Conservation (phyloP, 371 early-diverging fungal species). For the Lichtheimia ornata region DNA sequence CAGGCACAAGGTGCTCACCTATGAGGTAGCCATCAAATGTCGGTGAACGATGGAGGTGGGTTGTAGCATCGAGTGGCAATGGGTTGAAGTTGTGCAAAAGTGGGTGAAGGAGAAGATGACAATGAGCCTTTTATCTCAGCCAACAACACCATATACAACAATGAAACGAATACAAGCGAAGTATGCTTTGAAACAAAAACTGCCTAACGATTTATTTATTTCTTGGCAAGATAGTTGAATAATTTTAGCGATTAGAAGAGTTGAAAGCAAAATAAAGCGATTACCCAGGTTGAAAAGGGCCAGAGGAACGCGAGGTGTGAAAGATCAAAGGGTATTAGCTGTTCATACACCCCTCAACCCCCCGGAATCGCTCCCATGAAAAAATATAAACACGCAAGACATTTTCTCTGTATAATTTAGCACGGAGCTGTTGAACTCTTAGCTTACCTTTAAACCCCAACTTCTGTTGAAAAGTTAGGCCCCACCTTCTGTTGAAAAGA, state of each 20-base stretch:
- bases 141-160: no score
- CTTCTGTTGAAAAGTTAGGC: not conserved
- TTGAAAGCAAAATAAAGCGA: conserved; percentile 1
- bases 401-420: conserved; percentile 11
- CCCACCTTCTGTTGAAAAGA: conserved; percentile 24
- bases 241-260: not conserved
- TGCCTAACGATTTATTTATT: not conserved
- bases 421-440: conserved; percentile 28
- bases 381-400: conserved; percentile 5
- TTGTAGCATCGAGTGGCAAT: no score
- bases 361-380: conserved; percentile 12
- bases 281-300: not conserved
- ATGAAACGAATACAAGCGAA: no score
- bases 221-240: conserved; percentile 2
- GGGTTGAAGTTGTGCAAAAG: no score
- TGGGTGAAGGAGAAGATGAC: no score
- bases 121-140: no score
- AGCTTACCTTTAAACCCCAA: conserved; percentile 23
- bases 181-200: no score
- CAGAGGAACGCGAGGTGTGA: not conserved
- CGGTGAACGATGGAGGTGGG: no score
- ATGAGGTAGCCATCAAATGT: no score
- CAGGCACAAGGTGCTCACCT: no score
- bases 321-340: conserved; percentile 2
- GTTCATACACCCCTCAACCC: conserved; percentile 4